A percentile compares a stretch with the other conserved stretches of the same genome.
These are phyloP conservation scores for Mucor piriformis DNA, from an alignment of 371 early-diverging fungal genomes.

Conservation along the genomic window DNA sequence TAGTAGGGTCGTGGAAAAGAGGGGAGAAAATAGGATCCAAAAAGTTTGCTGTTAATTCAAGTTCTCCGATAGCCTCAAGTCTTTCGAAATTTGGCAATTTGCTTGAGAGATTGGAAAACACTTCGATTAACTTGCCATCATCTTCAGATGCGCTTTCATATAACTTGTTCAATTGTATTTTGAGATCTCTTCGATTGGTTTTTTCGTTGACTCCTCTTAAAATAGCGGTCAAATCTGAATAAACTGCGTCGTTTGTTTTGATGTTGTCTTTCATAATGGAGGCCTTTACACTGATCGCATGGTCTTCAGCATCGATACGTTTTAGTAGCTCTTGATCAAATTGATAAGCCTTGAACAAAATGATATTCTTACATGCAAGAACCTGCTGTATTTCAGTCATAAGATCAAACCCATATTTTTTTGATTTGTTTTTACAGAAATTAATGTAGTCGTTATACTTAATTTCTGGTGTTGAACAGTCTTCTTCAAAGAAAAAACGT, in stretches of 20 bases:
- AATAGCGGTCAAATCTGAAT: constrained; percentile 11
- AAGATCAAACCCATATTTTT: constrained; percentile 18
- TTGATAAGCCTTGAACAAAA: constrained; percentile 11
- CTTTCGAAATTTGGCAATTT: constrained; percentile 14
- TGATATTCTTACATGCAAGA: constrained; percentile 17
- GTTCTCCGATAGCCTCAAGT: constrained; percentile 18
- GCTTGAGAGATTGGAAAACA: constrained; percentile 16
- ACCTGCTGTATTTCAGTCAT: constrained; percentile 11
- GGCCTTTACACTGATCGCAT: constrained; percentile 5
- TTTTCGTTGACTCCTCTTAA: constrained; percentile 14
- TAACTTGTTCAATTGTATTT: constrained; percentile 8
- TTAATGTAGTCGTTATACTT: constrained; percentile 13
- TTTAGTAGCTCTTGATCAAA: constrained; percentile 12
- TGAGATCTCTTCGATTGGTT: constrained; percentile 11
- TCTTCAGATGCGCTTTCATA: constrained; percentile 17
- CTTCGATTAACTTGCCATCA: constrained; percentile 11
- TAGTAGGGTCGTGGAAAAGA: constrained; percentile 4
- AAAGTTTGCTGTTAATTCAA: constrained; percentile 11
- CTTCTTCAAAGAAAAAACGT: too few relatives aligned
- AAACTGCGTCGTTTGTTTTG: constrained; percentile 1
- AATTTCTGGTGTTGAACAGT: constrained; percentile 13
- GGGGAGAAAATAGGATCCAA: constrained; percentile 18
- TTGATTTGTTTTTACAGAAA: constrained; percentile 18
- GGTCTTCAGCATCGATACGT: constrained; percentile 19
- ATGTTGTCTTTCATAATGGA: constrained; percentile 16